phyloP scores from a whole-genome alignment of 2,329 filamentous ascomycete genomes.

The Daldinia sp. region DNA sequence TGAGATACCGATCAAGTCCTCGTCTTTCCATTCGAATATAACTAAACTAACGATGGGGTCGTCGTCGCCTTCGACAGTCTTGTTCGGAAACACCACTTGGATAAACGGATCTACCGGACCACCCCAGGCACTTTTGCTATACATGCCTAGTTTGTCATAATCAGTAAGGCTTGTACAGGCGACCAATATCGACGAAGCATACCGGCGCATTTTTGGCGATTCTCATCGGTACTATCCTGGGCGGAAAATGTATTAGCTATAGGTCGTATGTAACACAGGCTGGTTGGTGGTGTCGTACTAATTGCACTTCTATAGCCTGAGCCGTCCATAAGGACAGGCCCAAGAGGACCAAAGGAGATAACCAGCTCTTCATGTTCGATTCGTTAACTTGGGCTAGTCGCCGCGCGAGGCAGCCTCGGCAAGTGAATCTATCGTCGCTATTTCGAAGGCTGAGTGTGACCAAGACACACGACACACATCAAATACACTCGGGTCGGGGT shows the following conservation, averaged over 20 bases:
- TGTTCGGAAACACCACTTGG: conserved; percentile 77
- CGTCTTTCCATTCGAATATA: conserved; percentile 94
- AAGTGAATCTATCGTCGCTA: conserved; percentile 37
- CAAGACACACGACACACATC: not conserved
- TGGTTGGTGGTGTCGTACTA: conserved; percentile 54
- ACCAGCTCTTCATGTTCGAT: conserved; percentile 63
- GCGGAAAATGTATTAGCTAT: conserved; percentile 27
- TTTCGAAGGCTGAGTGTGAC: conserved; percentile 14
- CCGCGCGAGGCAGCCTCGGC: conserved; percentile 45
- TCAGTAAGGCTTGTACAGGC: conserved; percentile 29
- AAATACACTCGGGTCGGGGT: not conserved
- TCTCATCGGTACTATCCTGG: conserved; percentile 78
- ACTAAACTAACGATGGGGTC: conserved; percentile 84
- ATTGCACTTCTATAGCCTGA: conserved; percentile 64
- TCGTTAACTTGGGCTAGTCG: conserved; percentile 33
- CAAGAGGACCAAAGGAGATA: conserved; percentile 59
- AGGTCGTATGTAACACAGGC: not conserved
- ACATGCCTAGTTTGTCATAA: conserved; percentile 74
- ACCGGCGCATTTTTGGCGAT: conserved; percentile 81
- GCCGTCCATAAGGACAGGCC: conserved; percentile 63
- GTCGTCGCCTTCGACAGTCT: conserved; percentile 64
- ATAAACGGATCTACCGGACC: conserved; percentile 90
- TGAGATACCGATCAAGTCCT: conserved; percentile 76
- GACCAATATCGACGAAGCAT: conserved; percentile 36
- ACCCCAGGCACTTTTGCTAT: conserved; percentile 88